Base-by-base conservation (phyloP, 371 early-diverging fungal genomes). In the Lichtheimia corymbifera region DNA sequence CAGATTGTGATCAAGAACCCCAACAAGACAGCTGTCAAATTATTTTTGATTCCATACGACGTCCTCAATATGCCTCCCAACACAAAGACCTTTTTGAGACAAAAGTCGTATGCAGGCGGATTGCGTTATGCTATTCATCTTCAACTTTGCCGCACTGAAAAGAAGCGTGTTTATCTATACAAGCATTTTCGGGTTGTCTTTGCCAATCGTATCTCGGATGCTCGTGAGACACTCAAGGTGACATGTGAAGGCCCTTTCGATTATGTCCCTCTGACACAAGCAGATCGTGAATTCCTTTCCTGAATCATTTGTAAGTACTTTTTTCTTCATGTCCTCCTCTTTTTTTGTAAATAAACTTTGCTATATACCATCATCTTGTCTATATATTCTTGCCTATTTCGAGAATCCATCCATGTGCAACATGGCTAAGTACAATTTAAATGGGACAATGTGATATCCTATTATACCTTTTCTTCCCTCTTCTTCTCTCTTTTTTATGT, bases 1-100 rank as follows among this genome's bases (percentile, higher is more conserved):
- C 93, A 93, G 67, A 82, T 94, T 11, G 86, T 92, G 30, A 88
- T 94, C 70, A 90, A 91, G 69, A 94, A 94, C 60, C 89, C 90
- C 1, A 80, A 85, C 71, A 83, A 84, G 53, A 90, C 93, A 0
- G 91, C 88, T 0, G 87, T 93, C 55, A 93, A 94, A 65, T 68
- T 93, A 0, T 93, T 92, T 61, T 59, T 93, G 40, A 74, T 94
- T 1, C 93, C 92, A 0, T 94, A 93, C 64, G 91, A 94, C 67
- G 84, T 93, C 54, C 72, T 72, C 5, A 90, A 89, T 44, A 90
- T 93, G 92, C 93, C 93, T 0, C 62, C 77, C 7, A 70, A 71
- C 30, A 79, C 86, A 5, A 91, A 91, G 65, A 94, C 94, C 9
- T 90, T 93, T 66, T 67, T 94, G 22, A 83, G 94, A 7, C 93